phyloP scores from a whole-genome alignment of 2,329 filamentous ascomycete genomes.

The Pestalotiopsis fici region DNA sequence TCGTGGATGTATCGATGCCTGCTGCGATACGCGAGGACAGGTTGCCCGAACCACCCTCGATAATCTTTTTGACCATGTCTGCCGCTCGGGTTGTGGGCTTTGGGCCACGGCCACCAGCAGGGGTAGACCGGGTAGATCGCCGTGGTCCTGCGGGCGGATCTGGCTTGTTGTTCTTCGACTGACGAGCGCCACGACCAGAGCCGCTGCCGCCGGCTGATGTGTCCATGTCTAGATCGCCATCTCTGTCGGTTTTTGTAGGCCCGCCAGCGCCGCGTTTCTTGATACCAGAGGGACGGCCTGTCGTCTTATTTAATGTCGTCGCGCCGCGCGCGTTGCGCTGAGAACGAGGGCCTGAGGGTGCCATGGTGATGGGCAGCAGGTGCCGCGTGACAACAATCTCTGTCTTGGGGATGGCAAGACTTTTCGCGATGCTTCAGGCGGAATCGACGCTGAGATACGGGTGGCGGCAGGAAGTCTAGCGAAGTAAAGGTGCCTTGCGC shows the following conservation, averaged over 20 bases:
- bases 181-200: conserved; percentile 24
- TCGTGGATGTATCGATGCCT: conserved; percentile 25
- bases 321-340: conserved; percentile 18
- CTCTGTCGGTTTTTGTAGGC: conserved; percentile 45
- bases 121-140: conserved; percentile 16
- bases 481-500: background rate
- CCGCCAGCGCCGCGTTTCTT: conserved; percentile 46
- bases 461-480: background rate
- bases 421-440: background rate
- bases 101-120: conserved; percentile 21
- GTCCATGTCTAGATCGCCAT: conserved; percentile 64
- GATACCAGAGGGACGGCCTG: conserved; percentile 45
- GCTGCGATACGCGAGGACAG: conserved; percentile 36
- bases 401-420: background rate
- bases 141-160: conserved; percentile 14
- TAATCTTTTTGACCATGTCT: conserved; percentile 44
- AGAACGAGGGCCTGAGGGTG: conserved; percentile 19
- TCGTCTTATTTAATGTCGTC: conserved; percentile 17
- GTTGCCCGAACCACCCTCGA: conserved; percentile 34
- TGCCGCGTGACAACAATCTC: background rate
- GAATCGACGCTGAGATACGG: background rate
- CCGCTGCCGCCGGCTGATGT: conserved; percentile 34
- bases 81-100: conserved; percentile 33
- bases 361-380: conserved; percentile 10
- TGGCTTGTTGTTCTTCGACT: conserved; percentile 24